Evolutionary conservation across 306 rosid species (phyloP).

Genomic region (Inga oerstediana): DNA sequence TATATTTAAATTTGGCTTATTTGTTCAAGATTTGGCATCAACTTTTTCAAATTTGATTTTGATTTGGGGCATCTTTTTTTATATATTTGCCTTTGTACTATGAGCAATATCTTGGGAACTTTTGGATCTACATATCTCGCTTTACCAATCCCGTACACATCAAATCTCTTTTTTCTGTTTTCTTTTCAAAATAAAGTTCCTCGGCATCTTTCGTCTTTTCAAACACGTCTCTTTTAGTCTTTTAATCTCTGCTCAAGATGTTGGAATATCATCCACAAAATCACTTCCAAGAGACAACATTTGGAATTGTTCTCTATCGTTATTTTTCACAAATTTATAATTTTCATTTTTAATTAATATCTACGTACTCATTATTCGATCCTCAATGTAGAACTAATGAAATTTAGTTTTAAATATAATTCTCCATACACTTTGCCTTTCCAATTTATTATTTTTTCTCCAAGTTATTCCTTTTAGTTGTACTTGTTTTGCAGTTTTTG

Average conservation of each 20-base stretch:
- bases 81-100: slow-evolving; percentile 43
- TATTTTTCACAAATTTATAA: neutral
- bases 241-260: neutral
- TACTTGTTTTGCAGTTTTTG: no score
- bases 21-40: slow-evolving; percentile 61
- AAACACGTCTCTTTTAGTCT: slow-evolving; percentile 8
- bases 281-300: neutral
- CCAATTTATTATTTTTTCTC: no score
- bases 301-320: neutral
- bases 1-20: slow-evolving; percentile 27
- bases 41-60: slow-evolving; percentile 37
- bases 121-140: slow-evolving; percentile 47
- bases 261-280: slow-evolving; percentile 3
- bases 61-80: slow-evolving; percentile 61
- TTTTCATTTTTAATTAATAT: neutral
- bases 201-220: slow-evolving; percentile 48
- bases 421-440: no score
- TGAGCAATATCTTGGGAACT: slow-evolving; percentile 42
- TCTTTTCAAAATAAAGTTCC: slow-evolving; percentile 17
- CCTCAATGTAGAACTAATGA: no score
- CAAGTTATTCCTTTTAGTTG: no score
- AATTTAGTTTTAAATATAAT: no score
- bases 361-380: no score
- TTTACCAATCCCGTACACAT: slow-evolving; percentile 58
- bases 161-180: slow-evolving; percentile 32